Base-by-base conservation (phyloP, 73 alveolate genomes). In the Paraurostyla sp. region DNA sequence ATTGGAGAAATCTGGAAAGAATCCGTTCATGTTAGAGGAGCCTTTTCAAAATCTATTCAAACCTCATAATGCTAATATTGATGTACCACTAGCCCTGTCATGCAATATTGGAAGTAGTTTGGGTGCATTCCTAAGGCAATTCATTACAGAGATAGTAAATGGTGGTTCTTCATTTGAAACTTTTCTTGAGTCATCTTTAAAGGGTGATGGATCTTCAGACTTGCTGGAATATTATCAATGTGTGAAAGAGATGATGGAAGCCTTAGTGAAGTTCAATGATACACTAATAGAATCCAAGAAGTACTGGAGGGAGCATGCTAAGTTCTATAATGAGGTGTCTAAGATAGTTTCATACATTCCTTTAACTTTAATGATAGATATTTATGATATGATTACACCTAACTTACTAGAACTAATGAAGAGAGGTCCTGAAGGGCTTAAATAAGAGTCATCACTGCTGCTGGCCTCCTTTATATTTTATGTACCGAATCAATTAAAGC, bases 261-360 rank as follows among this genome's bases (percentile, higher is more conserved):
- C 29, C 29, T 7, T 69, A 69, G 22, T 41, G 38, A 69, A 69
- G 23, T 35, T 69, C 9, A 41, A 69, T 18, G 84, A 69, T 7
- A 25, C 40, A 41, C 40, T 69, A 3, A 32, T 69, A 32, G 38
- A 69, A 29, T 7, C 11, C n/a, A 11, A 38, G 2, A 16, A 38
- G 23, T 22, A 43, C 40, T 69, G 84, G 84, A 69, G 84, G 35
- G 84, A 69, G 41, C 84, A 69, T 69, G 27, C 84, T 3, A 69
- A n/a, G 18, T 43, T 69, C 35, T 69, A 69, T 36, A 7, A 3
- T 35, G 84, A 69, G 41, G n/a, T 69, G 3, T 18, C 58, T 3
- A 69, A 69, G 40, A 69, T 69, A 22, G 42, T 69, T 69, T 40
- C 20, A 4, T 9, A 35, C 2, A 69, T 69, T n/a, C 84, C 84